Evolutionary conservation across 2,329 filamentous ascomycete species (phyloP).

Genomic region (Aspergillus chevalieri): DNA sequence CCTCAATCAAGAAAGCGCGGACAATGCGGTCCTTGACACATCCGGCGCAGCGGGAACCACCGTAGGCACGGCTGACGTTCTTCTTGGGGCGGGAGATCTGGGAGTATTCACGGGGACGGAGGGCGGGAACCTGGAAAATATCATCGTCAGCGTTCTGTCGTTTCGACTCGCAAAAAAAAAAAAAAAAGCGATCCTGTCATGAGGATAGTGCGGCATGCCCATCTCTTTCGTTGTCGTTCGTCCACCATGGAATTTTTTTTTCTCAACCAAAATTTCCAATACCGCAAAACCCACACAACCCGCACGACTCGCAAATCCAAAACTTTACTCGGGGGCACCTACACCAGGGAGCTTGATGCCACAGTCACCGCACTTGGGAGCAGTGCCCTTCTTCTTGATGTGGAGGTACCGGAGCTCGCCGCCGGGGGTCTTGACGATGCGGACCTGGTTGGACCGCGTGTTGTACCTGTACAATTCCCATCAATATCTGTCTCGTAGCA

Average conservation of each 20-base stretch:
- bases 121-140: slow-evolving; percentile 73
- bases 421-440: slow-evolving; percentile 92
- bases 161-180: neutral
- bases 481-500: slow-evolving; percentile 22
- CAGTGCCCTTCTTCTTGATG: slow-evolving; percentile 99
- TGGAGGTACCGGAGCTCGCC: slow-evolving; percentile 93
- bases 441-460: slow-evolving; percentile 94
- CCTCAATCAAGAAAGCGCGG: slow-evolving; percentile 98
- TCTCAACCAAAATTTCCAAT: neutral
- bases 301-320: neutral
- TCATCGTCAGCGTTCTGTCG: slow-evolving; percentile 10
- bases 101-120: slow-evolving; percentile 96
- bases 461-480: slow-evolving; percentile 67
- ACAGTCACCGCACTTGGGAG: slow-evolving; percentile 99
- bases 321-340: slow-evolving; percentile 50
- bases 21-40: slow-evolving; percentile 98
- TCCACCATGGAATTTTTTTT: slow-evolving; percentile 7
- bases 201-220: slow-evolving; percentile 4
- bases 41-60: slow-evolving; percentile 96
- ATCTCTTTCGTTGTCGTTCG: slow-evolving; percentile 9
- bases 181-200: neutral
- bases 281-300: neutral
- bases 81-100: slow-evolving; percentile 98
- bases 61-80: slow-evolving; percentile 97
- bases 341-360: slow-evolving; percentile 95